These are phyloP conservation scores for Allomyces macrogynus DNA, from an alignment of 192 early-diverging fungal species.

Conservation along the genomic window DNA sequence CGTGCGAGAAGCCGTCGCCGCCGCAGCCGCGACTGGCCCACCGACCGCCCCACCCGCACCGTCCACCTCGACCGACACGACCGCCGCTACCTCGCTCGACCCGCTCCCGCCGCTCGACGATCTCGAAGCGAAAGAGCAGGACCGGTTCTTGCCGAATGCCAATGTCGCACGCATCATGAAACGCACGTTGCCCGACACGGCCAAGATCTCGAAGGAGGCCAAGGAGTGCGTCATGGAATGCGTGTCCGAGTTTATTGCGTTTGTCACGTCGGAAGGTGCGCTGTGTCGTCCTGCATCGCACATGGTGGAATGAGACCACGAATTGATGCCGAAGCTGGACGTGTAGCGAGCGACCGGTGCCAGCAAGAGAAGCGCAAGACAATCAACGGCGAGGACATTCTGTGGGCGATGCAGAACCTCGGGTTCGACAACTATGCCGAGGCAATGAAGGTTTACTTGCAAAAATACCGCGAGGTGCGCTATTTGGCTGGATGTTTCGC, in stretches of 20 bases:
- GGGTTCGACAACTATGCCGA: conserved; percentile 95
- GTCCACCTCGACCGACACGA: too few species aligned
- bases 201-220: conserved; percentile 95
- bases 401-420: conserved; percentile 93
- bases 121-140: conserved; percentile 37
- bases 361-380: conserved; percentile 90
- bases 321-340: not conserved
- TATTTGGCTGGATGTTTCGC: not conserved
- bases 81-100: too few species aligned
- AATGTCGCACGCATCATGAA: conserved; percentile 96
- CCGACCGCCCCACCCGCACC: too few species aligned
- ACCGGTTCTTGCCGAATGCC: conserved; percentile 88
- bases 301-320: not conserved
- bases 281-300: not conserved
- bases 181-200: conserved; percentile 81
- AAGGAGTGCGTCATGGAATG: conserved; percentile 94
- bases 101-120: too few species aligned
- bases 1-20: too few species aligned
- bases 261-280: conserved; percentile 83
- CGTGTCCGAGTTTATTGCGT: conserved; percentile 95
- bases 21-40: too few species aligned
- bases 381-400: conserved; percentile 92
- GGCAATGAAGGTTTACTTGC: conserved; percentile 67
- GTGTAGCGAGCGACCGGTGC: conserved; percentile 74
- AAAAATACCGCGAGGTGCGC: conserved; percentile 67